Evolutionary conservation across 1,284 basidiomycete genomes (phyloP).

Genomic region (Apiotrichum laibachii): DNA sequence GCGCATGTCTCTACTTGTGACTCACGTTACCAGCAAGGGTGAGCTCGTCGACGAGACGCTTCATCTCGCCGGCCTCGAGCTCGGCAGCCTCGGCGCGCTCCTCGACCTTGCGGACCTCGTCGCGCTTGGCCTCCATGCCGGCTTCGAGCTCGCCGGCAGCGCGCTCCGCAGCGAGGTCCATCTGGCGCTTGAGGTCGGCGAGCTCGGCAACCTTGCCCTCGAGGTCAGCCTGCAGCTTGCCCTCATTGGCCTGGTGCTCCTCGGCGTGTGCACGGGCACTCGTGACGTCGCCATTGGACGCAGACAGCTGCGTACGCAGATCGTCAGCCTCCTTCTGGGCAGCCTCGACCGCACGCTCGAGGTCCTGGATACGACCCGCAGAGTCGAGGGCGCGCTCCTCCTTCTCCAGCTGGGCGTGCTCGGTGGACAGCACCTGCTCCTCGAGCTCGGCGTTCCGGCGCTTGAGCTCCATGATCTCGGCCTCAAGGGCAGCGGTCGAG

Average conservation of each 20-base stretch:
- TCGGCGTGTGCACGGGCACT: slow-evolving; percentile 36
- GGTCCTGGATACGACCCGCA: slow-evolving; percentile 12
- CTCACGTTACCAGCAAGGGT: slow-evolving; percentile 47
- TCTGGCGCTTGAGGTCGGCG: slow-evolving; percentile 41
- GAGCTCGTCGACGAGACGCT: slow-evolving; percentile 45
- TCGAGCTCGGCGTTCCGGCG: slow-evolving; percentile 39
- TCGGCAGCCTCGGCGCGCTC: slow-evolving; percentile 43
- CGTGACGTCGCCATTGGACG: slow-evolving; percentile 41
- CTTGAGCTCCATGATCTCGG: slow-evolving; percentile 40
- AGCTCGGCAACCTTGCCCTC: slow-evolving; percentile 35
- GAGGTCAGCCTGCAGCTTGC: slow-evolving; percentile 29
- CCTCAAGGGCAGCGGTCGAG: slow-evolving; percentile 36
- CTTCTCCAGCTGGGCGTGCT: slow-evolving; percentile 7
- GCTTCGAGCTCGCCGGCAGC: slow-evolving; percentile 45
- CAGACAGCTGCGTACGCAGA: slow-evolving; percentile 32
- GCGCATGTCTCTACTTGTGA: neutral
- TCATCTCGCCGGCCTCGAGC: slow-evolving; percentile 34
- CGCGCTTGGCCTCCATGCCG: slow-evolving; percentile 50
- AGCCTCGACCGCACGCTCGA: slow-evolving; percentile 35
- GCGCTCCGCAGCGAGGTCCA: slow-evolving; percentile 43
- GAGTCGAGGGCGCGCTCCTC: slow-evolving; percentile 1
- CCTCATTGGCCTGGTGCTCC: slow-evolving; percentile 39
- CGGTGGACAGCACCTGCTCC: slow-evolving; percentile 19
- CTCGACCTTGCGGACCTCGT: slow-evolving; percentile 44
- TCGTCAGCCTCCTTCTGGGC: slow-evolving; percentile 33